Evolutionary conservation across 352 stramenopile species (phyloP).

Genomic region (Peronosclerospora sorghi): DNA sequence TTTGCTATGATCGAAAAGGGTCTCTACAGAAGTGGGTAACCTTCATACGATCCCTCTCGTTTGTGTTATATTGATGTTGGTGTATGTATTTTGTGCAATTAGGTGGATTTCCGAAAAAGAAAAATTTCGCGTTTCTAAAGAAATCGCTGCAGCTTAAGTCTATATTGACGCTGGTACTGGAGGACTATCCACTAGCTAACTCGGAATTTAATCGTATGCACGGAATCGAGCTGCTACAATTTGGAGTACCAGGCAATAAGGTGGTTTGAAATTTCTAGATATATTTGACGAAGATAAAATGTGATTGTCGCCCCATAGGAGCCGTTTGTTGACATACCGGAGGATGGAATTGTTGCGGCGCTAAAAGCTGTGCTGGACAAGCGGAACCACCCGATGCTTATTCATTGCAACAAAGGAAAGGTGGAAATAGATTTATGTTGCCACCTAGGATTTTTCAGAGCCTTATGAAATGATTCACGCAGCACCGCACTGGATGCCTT

Average conservation of each 20-base stretch:
- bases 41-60: background rate
- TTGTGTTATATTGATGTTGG: background rate
- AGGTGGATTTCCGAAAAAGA: constrained; percentile 83
- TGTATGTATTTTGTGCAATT: background rate
- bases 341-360: constrained; percentile 64
- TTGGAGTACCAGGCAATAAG: constrained; percentile 81
- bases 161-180: constrained; percentile 78
- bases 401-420: constrained; percentile 85
- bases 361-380: constrained; percentile 71
- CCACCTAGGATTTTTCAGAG: background rate
- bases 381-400: constrained; percentile 80
- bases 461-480: background rate
- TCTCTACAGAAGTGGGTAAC: constrained; percentile 61
- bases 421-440: constrained; percentile 12
- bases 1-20: constrained; percentile 84
- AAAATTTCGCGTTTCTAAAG: constrained; percentile 81
- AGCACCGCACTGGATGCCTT: constrained; percentile 75
- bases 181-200: constrained; percentile 81
- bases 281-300: background rate
- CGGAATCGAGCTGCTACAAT: constrained; percentile 72
- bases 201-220: constrained; percentile 73
- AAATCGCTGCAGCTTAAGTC: constrained; percentile 64
- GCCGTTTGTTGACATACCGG: constrained; percentile 79
- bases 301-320: constrained; percentile 21
- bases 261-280: constrained; percentile 4